Percentiles rank a stretch among this genome's conserved stretches.
Evolutionary conservation across 2,329 filamentous ascomycete species (phyloP).

Genomic region (Rasamsonia emersonii): DNA sequence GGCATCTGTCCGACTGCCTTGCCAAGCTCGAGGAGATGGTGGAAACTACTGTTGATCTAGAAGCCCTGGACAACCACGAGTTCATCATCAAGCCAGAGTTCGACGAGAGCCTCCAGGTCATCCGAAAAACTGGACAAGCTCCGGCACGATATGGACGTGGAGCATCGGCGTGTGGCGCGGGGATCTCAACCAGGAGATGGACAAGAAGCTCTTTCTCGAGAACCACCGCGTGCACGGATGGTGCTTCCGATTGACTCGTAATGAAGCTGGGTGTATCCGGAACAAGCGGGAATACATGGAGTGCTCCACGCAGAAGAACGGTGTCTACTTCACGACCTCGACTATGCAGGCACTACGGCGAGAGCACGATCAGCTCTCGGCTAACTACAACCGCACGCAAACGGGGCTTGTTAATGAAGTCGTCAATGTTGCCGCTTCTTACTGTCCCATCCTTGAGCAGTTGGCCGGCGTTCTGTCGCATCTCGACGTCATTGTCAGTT

Average conservation of each 20-base stretch:
- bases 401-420: conserved; percentile 85
- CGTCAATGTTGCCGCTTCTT: conserved; percentile 85
- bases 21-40: conserved; percentile 94
- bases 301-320: conserved; percentile 97
- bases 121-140: conserved; percentile 85
- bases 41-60: conserved; percentile 92
- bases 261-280: conserved; percentile 83
- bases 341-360: conserved; percentile 70
- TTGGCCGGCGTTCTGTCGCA: conserved; percentile 84
- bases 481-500: conserved; percentile 87
- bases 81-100: conserved; percentile 99
- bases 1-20: conserved; percentile 66
- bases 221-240: conserved; percentile 94
- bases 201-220: conserved; percentile 97
- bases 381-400: conserved; percentile 93
- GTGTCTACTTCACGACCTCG: conserved; percentile 92
- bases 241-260: conserved; percentile 89
- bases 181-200: conserved; percentile 86
- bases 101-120: conserved; percentile 78
- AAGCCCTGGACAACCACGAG: conserved; percentile 91
- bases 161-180: conserved; percentile 65
- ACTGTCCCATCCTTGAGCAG: conserved; percentile 84
- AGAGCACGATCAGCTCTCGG: conserved; percentile 87
- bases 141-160: conserved; percentile 70
- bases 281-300: conserved; percentile 87